Evolutionary conservation across 345 rosid species (phyloP).

Genomic region (Noccaea bulbosa): DNA sequence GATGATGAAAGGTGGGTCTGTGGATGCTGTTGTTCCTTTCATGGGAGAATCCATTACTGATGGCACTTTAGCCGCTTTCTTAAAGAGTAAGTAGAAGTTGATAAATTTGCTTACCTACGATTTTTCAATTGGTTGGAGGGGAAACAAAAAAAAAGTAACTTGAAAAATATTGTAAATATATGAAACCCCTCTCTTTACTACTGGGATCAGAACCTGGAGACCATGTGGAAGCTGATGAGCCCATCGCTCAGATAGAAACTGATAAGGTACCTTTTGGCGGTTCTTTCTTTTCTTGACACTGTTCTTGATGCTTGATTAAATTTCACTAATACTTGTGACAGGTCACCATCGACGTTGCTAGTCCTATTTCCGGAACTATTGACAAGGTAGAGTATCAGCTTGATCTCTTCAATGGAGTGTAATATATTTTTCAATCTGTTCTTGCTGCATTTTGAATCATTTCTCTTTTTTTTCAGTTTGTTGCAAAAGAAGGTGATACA

Average conservation of each 20-base stretch:
- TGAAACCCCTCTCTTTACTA: slow-evolving; percentile 34
- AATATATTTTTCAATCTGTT: background rate
- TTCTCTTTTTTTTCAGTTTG: slow-evolving; percentile 43
- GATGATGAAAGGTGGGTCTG: slow-evolving; percentile 53
- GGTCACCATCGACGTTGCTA: slow-evolving; percentile 77
- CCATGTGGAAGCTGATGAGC: slow-evolving; percentile 76
- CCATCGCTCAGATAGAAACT: slow-evolving; percentile 93
- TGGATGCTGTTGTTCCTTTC: slow-evolving; percentile 80
- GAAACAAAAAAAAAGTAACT: too few species aligned
- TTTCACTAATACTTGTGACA: background rate
- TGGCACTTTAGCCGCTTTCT: slow-evolving; percentile 73
- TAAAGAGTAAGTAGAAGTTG: slow-evolving; percentile 59
- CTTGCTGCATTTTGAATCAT: background rate
- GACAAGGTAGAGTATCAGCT: slow-evolving; percentile 51
- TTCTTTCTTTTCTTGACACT: background rate
- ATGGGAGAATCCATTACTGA: slow-evolving; percentile 92
- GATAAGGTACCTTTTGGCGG: slow-evolving; percentile 64
- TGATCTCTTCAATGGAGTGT: background rate
- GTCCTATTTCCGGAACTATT: slow-evolving; percentile 69
- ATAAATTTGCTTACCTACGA: slow-evolving; percentile 7
- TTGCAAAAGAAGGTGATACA: slow-evolving; percentile 87
- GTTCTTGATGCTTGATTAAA: background rate
- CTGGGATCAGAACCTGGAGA: slow-evolving; percentile 84
- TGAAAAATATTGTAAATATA: background rate
- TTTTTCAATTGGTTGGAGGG: background rate